Evolutionary conservation across 2,329 filamentous ascomycete genomes (phyloP).

Genomic region (Capronia americana): DNA sequence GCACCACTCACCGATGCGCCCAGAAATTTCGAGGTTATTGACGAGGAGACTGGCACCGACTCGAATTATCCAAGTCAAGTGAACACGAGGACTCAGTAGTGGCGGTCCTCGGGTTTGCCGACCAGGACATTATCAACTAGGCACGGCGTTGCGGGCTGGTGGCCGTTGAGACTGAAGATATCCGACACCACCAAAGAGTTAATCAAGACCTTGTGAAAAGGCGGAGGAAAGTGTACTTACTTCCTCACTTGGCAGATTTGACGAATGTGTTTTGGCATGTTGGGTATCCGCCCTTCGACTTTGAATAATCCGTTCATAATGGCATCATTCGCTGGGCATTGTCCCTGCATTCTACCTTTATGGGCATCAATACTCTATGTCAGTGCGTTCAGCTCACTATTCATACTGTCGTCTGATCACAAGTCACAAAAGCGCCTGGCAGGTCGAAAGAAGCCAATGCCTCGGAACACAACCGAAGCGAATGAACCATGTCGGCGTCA

Average conservation of each 20-base stretch:
- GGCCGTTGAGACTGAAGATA: slow-evolving; percentile 7
- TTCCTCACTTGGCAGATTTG: slow-evolving; percentile 4
- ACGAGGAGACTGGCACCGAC: slow-evolving; percentile 31
- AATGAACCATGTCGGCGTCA: not conserved
- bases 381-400: not conserved
- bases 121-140: not conserved
- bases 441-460: not conserved
- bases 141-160: slow-evolving; percentile 7
- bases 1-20: slow-evolving; percentile 6
- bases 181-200: not conserved
- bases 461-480: not conserved
- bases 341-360: not conserved
- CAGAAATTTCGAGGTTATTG: slow-evolving; percentile 35
- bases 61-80: slow-evolving; percentile 15
- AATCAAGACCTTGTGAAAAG: slow-evolving; percentile 2
- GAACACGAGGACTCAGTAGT: slow-evolving; percentile 13
- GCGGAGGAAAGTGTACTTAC: not conserved
- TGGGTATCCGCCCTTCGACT: not conserved
- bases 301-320: not conserved
- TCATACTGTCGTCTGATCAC: not conserved
- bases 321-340: not conserved
- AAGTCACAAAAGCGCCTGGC: too few species aligned
- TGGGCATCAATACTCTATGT: not conserved
- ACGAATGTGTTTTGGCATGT: not conserved
- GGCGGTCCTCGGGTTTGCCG: slow-evolving; percentile 1